These are phyloP conservation scores for Cytospora paraplurivora DNA, from an alignment of 2,329 filamentous ascomycete genomes.

Conservation along the genomic window DNA sequence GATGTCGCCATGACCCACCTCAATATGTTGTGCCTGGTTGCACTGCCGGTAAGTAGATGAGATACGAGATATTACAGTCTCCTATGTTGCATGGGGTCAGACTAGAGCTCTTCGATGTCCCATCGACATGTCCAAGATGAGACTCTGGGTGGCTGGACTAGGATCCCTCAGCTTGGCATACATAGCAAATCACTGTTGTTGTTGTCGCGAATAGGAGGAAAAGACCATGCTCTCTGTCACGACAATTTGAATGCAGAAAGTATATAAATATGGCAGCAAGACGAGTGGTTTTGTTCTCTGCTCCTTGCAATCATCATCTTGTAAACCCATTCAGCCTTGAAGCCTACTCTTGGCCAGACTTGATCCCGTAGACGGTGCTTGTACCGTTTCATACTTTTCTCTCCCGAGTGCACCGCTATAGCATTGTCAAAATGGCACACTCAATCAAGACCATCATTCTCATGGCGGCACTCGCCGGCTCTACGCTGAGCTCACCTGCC, in stretches of 20 bases:
- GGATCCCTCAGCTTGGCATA: slow-evolving; percentile 7
- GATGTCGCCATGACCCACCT: neutral
- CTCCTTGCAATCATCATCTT: slow-evolving; percentile 18
- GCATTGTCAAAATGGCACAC: slow-evolving; percentile 13
- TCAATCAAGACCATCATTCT: slow-evolving; percentile 17
- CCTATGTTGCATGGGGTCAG: neutral
- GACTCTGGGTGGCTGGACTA: no score
- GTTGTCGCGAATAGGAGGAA: neutral
- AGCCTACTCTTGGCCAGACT: no score
- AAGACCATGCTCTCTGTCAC: neutral
- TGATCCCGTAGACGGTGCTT: slow-evolving; percentile 1
- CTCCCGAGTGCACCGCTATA: neutral
- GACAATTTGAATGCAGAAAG: no score
- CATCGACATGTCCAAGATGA: neutral
- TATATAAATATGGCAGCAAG: slow-evolving; percentile 19
- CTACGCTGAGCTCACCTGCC: slow-evolving; percentile 15
- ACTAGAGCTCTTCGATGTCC: neutral
- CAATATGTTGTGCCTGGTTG: slow-evolving; percentile 7
- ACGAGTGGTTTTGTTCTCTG: slow-evolving; percentile 1
- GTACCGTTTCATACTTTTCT: slow-evolving; percentile 1
- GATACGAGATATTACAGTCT: slow-evolving; percentile 18
- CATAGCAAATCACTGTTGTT: neutral
- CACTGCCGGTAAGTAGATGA: slow-evolving; percentile 10
- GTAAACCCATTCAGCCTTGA: no score
- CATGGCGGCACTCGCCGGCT: slow-evolving; percentile 20